Conservation (phyloP, 2,329 filamentous ascomycete species). For the Oidium heveae region DNA sequence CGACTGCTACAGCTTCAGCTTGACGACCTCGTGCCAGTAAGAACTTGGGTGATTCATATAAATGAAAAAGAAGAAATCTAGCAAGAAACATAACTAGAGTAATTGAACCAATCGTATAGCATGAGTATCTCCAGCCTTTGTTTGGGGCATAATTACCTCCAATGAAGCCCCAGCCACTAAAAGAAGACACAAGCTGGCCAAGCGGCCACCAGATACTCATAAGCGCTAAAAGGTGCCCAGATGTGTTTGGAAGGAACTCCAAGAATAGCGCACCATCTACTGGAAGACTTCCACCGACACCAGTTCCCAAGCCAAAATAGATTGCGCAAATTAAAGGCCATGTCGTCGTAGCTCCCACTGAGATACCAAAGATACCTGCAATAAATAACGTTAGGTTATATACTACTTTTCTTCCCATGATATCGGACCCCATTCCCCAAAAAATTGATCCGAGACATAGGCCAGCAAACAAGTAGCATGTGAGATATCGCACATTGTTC, state of each 20-base stretch:
- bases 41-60: slow-evolving; percentile 71
- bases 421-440: slow-evolving; percentile 59
- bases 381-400: slow-evolving; percentile 63
- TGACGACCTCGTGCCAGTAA: slow-evolving; percentile 54
- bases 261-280: slow-evolving; percentile 63
- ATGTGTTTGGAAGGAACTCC: slow-evolving; percentile 55
- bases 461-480: slow-evolving; percentile 49
- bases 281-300: slow-evolving; percentile 51
- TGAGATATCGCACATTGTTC: slow-evolving; percentile 48
- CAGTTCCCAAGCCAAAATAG: slow-evolving; percentile 35
- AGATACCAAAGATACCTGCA: slow-evolving; percentile 47
- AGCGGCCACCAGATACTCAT: slow-evolving; percentile 71
- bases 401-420: slow-evolving; percentile 54
- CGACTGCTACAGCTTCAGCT: slow-evolving; percentile 51
- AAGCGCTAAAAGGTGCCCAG: slow-evolving; percentile 48
- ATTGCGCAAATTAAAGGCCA: slow-evolving; percentile 40
- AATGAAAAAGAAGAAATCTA: slow-evolving; percentile 56
- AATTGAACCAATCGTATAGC: slow-evolving; percentile 42
- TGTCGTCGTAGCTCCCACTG: slow-evolving; percentile 33
- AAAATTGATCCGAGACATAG: slow-evolving; percentile 54
- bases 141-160: slow-evolving; percentile 29
- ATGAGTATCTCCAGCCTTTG: slow-evolving; percentile 55
- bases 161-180: slow-evolving; percentile 54
- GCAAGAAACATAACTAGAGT: slow-evolving; percentile 56
- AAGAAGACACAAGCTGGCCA: slow-evolving; percentile 47